Evolutionary conservation across 2,329 filamentous ascomycete genomes (phyloP).

Genomic region (Ilyonectria mors-panacis): DNA sequence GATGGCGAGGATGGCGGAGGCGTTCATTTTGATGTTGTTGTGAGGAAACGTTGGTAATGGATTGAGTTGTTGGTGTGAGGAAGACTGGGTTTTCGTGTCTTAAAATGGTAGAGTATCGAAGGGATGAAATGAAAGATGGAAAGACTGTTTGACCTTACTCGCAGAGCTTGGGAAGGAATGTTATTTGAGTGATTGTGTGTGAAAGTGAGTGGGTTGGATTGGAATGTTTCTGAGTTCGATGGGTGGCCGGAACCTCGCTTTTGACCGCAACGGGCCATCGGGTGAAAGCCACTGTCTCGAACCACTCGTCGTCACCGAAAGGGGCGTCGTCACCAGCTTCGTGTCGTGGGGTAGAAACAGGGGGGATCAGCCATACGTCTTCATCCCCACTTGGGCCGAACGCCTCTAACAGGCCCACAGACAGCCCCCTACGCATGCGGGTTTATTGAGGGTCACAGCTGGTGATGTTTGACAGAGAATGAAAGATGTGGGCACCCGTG

Average conservation of each 20-base stretch:
- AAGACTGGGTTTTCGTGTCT: neutral
- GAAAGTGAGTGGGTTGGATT: neutral
- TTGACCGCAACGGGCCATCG: conserved; percentile 1
- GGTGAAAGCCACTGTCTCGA: neutral
- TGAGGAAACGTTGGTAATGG: neutral
- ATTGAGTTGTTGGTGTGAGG: neutral
- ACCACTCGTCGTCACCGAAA: conserved; percentile 1
- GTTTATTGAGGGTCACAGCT: neutral
- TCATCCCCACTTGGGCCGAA: neutral
- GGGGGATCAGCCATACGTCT: neutral
- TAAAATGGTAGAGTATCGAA: neutral
- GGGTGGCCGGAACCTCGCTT: neutral
- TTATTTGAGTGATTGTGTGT: neutral
- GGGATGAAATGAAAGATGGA: neutral
- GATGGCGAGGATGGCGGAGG: conserved; percentile 19
- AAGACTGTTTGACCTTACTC: neutral
- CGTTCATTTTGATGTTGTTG: conserved; percentile 23
- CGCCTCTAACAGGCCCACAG: neutral
- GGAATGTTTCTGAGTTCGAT: neutral
- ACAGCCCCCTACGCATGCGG: neutral
- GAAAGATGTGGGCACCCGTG: neutral
- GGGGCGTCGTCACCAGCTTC: conserved; percentile 2
- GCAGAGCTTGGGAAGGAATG: conserved; percentile 5
- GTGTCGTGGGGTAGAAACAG: neutral
- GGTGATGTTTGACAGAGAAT: neutral